phyloP scores from a whole-genome alignment of 75 land plant genomes.

The Pinus albicaulis region DNA sequence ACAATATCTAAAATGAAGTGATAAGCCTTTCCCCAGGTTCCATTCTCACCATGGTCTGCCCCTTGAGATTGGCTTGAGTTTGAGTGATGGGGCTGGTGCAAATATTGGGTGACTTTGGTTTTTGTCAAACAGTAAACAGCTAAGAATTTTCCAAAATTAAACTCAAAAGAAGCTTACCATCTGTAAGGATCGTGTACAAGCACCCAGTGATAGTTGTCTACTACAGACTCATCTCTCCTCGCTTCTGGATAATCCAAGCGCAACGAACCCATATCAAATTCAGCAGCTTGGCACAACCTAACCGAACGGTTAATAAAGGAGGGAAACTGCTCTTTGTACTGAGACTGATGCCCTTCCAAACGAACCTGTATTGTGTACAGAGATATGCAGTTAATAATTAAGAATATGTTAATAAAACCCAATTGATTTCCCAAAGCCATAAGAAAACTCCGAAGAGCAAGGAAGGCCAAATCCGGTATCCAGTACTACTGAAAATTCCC shows the following conservation, averaged over 20 bases:
- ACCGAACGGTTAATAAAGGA: not conserved
- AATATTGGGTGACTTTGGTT: not conserved
- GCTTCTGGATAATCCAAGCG: conserved; percentile 50
- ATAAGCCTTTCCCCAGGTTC: no score
- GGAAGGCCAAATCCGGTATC: no score
- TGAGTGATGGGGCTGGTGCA: no score
- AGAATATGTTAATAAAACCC: no score
- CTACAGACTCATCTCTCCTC: conserved; percentile 71
- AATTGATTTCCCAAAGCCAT: no score
- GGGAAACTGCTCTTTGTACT: not conserved
- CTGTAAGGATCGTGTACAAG: conserved; percentile 79
- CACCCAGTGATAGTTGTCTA: conserved; percentile 80
- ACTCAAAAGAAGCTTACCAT: conserved; percentile 35
- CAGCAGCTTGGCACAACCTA: not conserved
- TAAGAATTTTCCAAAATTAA: no score
- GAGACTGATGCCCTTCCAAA: not conserved
- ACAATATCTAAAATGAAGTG: no score
- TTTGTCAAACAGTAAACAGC: no score
- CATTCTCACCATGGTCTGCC: not conserved
- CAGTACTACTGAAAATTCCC: no score
- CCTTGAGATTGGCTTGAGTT: not conserved
- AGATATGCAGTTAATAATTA: no score
- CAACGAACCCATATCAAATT: conserved; percentile 42
- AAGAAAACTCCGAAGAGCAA: no score
- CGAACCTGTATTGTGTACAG: not conserved